Base-by-base conservation (phyloP, 257 asterid species). In the Solanum appendiculatum region DNA sequence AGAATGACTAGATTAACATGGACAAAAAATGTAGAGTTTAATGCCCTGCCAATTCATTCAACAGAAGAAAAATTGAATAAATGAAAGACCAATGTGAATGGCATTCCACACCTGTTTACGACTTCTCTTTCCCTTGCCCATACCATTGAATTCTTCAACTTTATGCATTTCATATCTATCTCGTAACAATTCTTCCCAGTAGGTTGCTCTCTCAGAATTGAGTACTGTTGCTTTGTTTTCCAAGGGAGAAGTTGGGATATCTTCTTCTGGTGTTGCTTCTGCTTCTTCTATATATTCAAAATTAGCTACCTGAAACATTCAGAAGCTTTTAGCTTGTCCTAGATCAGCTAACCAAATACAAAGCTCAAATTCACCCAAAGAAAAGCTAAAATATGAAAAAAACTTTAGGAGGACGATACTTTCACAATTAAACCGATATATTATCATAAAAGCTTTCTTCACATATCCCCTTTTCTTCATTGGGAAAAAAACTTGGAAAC, bases 61-160 rank as follows among this genome's bases (percentile, higher is more conserved):
- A 86, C 23, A 86, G 87, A 86, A 70, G 66, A 86, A 72, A 63
- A 5, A n/a, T 33, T 48, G 33, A 85, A 85, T 46, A 85, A 42
- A 85, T 21, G 70, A 29, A 44, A 27, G 85, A 31, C 29, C 37
- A 44, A 18, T 29, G 37, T 78, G 20, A 48, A 81, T 81, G 68
- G 85, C 85, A 81, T 81, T 31, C 27, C 42, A 56, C 86, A 95
- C 99, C 98, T 97, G 98, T 88, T 92, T 95, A 88, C 99, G 93
- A 91, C 97, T 93, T 91, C 99, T 96, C 96, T 93, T 96, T 86
- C 99, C 98, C 94, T 97, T 97, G 80, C 99, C 99, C 99, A 97
- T 90, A 40, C 98, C 90, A 92, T 91, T 96, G 78, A 94, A 92
- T 90, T 97, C 99, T 90, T 96, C 99, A 36, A 92, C 89, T 91